Base-by-base conservation (phyloP, 1,284 basidiomycete genomes). In the Ustilago lituana region DNA sequence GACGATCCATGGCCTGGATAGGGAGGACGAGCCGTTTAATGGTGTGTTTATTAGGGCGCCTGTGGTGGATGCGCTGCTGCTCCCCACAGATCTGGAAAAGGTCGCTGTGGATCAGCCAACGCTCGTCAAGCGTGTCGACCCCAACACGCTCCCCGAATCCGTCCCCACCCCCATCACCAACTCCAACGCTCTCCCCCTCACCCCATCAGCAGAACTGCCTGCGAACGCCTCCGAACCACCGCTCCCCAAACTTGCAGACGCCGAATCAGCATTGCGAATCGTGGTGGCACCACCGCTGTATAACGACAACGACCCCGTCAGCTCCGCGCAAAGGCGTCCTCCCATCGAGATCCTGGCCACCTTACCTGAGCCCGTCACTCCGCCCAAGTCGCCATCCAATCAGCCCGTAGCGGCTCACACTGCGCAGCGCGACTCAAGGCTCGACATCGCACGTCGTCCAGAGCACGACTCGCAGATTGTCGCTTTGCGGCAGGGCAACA, bases 11-110 rank as follows among this genome's bases (percentile, higher is more conserved):
- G 88, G 87, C 23, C 84, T 97, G 12, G 60, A 90, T 1, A 56
- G 38, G 38, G 20, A 49, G 5, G 83, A 87, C 1, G 80, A 83
- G 33, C 88, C 91, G 0, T 96, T 94, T 82, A 89, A 87, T 31
- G 92, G 92, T 0, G 87, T 97, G 39, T 98, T 98, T 84, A 98
- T 98, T 75, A 91, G 95, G 36, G 95, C 95, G 32, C 95, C 95
- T 1, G 90, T 91, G 73, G 59, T 82, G 14, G 78, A 82, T 26
- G 44, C 63, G 8, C 49, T 82, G 10, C 45, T 81, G 20, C 45
- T 62, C 5, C 52, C 68, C 5, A 27, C 26, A 26, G 68, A 71
- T 48, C 44, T 71, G 3, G 58, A 58, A 35, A 57, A 62, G 51
- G 68, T 71, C 7, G 54, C 29, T 4, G 68, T 71, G 11, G 68